Base-by-base conservation (phyloP, 805 yeast genomes). In the Myxozyma lipomycoides region DNA sequence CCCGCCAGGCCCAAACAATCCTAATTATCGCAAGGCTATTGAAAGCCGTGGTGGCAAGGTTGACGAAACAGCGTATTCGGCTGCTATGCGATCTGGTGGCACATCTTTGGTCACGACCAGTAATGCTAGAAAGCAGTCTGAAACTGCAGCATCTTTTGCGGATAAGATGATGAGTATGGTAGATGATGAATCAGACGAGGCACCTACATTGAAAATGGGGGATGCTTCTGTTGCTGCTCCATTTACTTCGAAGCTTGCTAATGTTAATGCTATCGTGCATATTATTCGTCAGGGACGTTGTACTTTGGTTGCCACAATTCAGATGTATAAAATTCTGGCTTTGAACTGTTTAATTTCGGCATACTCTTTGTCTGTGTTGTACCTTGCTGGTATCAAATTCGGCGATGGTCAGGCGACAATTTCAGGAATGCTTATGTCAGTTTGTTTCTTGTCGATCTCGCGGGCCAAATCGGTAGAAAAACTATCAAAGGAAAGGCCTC, bases 191-290 rank as follows among this genome's bases (percentile, higher is more conserved):
- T 83, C 78, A 43, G 75, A 67, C 28, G 97, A 91, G 61, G 95
- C 95, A 0, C 98, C 98, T 51, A 81, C 84, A 42, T 78, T 93
- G 73, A 93, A 93, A 69, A 75, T 93, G 49, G 98, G 98, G 63
- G 98, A 93, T 72, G 98, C 98, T 12, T 90, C 97, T 22, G 96
- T 95, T 63, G 98, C 98, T 48, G 98, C 98, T 30, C 98, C 98
- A 42, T 88, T 93, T 69, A 93, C 98, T 18, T 90, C 98, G 22
- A 93, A 93, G 67, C 78, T 93, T 59, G 81, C 96, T 23, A 86
- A 84, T 64, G 98, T 93, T 28, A 79, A 90, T 48, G 84, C 98
- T 49, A 96, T 93, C 49, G 86, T 95, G 46, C 84, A 89, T 66
- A 86, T 93, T 59, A 80, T 93, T 61, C 89, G 98, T 71, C 97